These are phyloP conservation scores for Emydomyces testavorans DNA, from an alignment of 2,329 filamentous ascomycete species.

Conservation along the genomic window DNA sequence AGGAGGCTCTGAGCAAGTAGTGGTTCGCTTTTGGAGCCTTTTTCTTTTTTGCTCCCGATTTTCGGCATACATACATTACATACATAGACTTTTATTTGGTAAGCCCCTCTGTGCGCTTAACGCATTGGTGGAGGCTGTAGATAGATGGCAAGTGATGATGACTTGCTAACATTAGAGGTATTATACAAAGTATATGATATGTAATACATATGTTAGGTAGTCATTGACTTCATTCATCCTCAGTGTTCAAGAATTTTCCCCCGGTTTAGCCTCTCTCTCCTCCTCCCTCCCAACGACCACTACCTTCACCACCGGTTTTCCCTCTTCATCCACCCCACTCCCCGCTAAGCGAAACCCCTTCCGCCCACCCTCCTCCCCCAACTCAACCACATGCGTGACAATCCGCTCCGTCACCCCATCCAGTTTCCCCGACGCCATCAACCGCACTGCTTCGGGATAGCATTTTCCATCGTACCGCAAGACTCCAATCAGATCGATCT, in stretches of 20 bases:
- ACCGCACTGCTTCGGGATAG: constrained; percentile 44
- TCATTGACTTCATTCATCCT: too few relatives aligned
- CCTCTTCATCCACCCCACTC: constrained; percentile 41
- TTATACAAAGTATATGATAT: background rate
- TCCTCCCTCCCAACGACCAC: constrained; percentile 30
- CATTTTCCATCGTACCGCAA: constrained; percentile 45
- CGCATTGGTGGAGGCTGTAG: background rate
- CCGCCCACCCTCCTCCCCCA: constrained; percentile 37
- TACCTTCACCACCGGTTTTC: constrained; percentile 45
- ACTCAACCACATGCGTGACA: constrained; percentile 42
- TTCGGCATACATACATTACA: too few relatives aligned
- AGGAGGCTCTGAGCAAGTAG: background rate
- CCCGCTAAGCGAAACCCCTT: constrained; percentile 43
- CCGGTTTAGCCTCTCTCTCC: too few relatives aligned
- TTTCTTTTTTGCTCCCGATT: background rate
- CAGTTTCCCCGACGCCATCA: constrained; percentile 41
- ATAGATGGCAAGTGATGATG: background rate
- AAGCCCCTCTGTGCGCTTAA: background rate
- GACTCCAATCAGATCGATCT: constrained; percentile 48
- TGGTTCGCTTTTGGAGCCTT: too few relatives aligned
- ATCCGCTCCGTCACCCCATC: constrained; percentile 40
- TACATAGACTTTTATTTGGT: background rate
- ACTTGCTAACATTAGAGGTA: too few relatives aligned
- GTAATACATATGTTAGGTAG: background rate
- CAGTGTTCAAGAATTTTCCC: too few relatives aligned